Percentiles rank a stretch among this genome's conserved stretches.
Evolutionary conservation across 352 stramenopile species (phyloP).

Genomic region (Globisporangium perplexum): DNA sequence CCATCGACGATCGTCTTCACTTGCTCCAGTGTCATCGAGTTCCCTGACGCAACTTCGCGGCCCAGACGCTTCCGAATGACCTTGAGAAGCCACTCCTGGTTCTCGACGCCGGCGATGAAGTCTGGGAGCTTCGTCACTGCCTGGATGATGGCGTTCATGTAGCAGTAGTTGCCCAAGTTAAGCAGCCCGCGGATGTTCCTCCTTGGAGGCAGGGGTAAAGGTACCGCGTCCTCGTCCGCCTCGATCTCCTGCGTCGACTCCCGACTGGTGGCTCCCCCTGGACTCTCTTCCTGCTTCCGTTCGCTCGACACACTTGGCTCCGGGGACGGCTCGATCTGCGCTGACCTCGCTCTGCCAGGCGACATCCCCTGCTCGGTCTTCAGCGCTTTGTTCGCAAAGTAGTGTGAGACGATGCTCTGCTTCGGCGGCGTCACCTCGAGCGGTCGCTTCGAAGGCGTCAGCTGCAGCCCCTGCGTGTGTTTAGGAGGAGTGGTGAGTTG

Average conservation of each 20-base stretch:
- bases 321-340: not conserved
- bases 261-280: constrained; percentile 1
- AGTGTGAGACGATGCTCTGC: constrained; percentile 31
- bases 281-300: constrained; percentile 6
- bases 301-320: not conserved
- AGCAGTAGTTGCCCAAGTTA: constrained; percentile 92
- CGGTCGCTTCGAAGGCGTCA: constrained; percentile 6
- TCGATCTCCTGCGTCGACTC: constrained; percentile 16
- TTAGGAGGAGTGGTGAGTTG: constrained; percentile 7
- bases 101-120: constrained; percentile 44
- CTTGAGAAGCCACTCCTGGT: constrained; percentile 50
- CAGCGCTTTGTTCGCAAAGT: constrained; percentile 29
- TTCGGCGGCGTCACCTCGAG: constrained; percentile 5
- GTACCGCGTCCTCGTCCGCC: not conserved
- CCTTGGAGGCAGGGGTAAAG: not conserved
- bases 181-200: constrained; percentile 75
- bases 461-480: constrained; percentile 3
- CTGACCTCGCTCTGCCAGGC: not conserved
- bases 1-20: constrained; percentile 36
- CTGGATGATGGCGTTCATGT: constrained; percentile 94
- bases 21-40: constrained; percentile 33
- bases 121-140: constrained; percentile 62
- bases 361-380: constrained; percentile 4
- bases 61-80: constrained; percentile 51
- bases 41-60: constrained; percentile 8